phyloP scores from a whole-genome alignment of 1,284 basidiomycete species.

The Abortiporus biennis region DNA sequence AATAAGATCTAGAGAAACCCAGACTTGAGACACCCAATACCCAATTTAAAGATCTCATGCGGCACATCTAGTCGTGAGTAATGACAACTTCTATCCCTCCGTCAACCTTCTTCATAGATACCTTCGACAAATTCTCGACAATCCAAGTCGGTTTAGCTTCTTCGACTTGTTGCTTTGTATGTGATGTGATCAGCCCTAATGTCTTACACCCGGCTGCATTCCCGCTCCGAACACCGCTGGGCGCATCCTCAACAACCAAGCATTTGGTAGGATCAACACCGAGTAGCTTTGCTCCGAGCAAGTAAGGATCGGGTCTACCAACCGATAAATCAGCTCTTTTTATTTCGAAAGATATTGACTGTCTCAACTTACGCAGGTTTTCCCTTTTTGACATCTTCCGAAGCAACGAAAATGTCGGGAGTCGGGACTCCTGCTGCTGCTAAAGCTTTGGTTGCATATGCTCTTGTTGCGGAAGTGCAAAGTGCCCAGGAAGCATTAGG shows the following conservation, averaged over 20 bases:
- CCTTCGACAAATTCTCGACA: slow-evolving; percentile 61
- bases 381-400: slow-evolving; percentile 74
- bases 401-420: slow-evolving; percentile 67
- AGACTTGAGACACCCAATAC: background rate
- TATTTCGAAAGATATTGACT: slow-evolving; percentile 13
- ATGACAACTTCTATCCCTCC: slow-evolving; percentile 40
- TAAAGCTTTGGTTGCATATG: slow-evolving; percentile 52
- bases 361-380: slow-evolving; percentile 60
- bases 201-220: slow-evolving; percentile 75
- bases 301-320: slow-evolving; percentile 78
- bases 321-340: slow-evolving; percentile 19
- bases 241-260: slow-evolving; percentile 87
- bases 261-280: slow-evolving; percentile 56
- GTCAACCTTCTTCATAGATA: slow-evolving; percentile 18
- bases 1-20: background rate
- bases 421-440: slow-evolving; percentile 43
- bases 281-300: slow-evolving; percentile 62
- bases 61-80: slow-evolving; percentile 23
- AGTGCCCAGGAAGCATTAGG: slow-evolving; percentile 61
- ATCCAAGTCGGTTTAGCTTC: slow-evolving; percentile 51
- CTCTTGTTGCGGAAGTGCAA: slow-evolving; percentile 61
- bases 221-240: slow-evolving; percentile 71
- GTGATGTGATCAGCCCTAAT: slow-evolving; percentile 75
- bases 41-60: too few species aligned
- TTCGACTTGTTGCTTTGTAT: slow-evolving; percentile 59